A percentile compares a stretch with the other conserved stretches of the same genome.
phyloP scores from a whole-genome alignment of 1,139 yeast species.

The Suhomyces atakaporum region DNA sequence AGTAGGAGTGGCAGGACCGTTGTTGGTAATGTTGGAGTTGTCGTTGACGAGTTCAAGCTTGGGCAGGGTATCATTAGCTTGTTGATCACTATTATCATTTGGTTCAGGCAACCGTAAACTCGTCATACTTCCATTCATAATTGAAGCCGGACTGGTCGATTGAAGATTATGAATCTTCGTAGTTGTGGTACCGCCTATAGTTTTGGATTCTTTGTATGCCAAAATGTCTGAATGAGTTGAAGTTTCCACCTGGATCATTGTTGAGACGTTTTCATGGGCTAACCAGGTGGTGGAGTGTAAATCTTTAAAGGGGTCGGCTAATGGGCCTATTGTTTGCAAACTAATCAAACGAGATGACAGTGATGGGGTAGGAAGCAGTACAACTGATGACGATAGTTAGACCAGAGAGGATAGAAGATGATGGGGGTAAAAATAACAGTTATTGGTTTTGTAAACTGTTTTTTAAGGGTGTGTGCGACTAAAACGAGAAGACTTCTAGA shows the following conservation, averaged over 20 bases:
- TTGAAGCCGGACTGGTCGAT: conserved; percentile 1
- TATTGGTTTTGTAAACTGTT: conserved; percentile 4
- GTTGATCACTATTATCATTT: background rate
- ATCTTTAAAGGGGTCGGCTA: background rate
- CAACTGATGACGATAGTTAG: too few species aligned
- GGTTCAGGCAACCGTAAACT: background rate
- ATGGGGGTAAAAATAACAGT: background rate
- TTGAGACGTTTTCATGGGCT: conserved; percentile 2
- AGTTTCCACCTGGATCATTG: conserved; percentile 12
- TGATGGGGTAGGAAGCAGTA: background rate
- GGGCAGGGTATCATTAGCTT: background rate
- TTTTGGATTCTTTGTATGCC: conserved; percentile 4
- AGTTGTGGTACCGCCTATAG: conserved; percentile 1
- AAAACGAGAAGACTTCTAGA: background rate
- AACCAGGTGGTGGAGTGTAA: background rate
- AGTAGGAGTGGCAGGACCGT: conserved; percentile 35
- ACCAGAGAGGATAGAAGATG: background rate
- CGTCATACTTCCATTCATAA: conserved; percentile 1
- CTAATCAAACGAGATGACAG: background rate
- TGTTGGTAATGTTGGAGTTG: conserved; percentile 9
- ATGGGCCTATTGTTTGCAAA: background rate
- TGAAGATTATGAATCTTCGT: conserved; percentile 4
- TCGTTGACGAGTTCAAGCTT: conserved; percentile 1
- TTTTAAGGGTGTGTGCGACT: conserved; percentile 6
- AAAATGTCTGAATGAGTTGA: conserved; percentile 8